Conservation (phyloP, 169 alveolate genomes). For the Plasmodium malariae region DNA sequence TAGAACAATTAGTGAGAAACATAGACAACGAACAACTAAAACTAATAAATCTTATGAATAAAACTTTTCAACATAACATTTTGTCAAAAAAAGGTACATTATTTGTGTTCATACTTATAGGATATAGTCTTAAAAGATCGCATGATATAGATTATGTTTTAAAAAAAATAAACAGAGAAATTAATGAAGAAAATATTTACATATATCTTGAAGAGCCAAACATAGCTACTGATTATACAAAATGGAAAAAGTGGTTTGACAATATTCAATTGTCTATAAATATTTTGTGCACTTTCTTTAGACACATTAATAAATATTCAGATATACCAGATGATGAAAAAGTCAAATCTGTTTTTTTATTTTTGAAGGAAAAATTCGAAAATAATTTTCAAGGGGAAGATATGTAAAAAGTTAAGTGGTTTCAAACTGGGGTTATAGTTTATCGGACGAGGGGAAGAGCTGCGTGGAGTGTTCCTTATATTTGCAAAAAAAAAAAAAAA, state of each 20-base stretch:
- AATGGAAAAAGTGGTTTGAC: slow-evolving; percentile 60
- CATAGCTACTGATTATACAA: slow-evolving; percentile 30
- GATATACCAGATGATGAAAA: slow-evolving; percentile 45
- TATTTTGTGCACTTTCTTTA: slow-evolving; percentile 45
- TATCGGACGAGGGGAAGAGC: too few relatives aligned
- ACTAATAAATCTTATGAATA: slow-evolving; percentile 58
- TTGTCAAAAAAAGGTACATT: slow-evolving; percentile 65
- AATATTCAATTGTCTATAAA: slow-evolving; percentile 23
- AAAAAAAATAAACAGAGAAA: slow-evolving; percentile 43
- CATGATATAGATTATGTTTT: slow-evolving; percentile 26
- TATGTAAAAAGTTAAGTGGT: too few relatives aligned
- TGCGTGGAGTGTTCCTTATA: too few relatives aligned
- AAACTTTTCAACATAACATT: slow-evolving; percentile 52
- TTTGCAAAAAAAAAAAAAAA: too few relatives aligned
- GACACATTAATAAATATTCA: slow-evolving; percentile 51
- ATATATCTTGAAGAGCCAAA: slow-evolving; percentile 64
- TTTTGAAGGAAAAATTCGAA: slow-evolving; percentile 23
- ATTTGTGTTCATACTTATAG: slow-evolving; percentile 52
- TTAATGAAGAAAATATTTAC: slow-evolving; percentile 44
- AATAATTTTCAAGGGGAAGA: too few relatives aligned
- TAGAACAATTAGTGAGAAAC: slow-evolving; percentile 43
- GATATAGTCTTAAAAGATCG: slow-evolving; percentile 44
- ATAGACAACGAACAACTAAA: slow-evolving; percentile 45
- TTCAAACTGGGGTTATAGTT: too few relatives aligned
- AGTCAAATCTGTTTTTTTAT: slow-evolving; percentile 38